Conservation (phyloP, 202 grass and related monocot genomes). For the Zoysia matrella region DNA sequence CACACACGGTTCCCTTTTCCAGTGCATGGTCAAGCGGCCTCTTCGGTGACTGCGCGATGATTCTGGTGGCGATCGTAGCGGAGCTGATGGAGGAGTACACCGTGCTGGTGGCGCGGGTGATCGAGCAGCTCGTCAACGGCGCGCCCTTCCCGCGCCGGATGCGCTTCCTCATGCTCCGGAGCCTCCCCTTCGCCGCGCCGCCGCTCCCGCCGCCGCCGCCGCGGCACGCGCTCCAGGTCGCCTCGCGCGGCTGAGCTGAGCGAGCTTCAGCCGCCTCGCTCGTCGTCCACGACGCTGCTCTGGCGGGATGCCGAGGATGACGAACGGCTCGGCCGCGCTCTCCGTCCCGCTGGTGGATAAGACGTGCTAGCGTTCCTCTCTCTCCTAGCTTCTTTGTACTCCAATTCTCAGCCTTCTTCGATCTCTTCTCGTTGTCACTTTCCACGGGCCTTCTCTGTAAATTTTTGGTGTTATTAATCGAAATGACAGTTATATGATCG, state of each 20-base stretch:
- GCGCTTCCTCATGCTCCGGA: slow-evolving; percentile 63
- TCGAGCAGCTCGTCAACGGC: slow-evolving; percentile 40
- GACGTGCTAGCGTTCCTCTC: not conserved
- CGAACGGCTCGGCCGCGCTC: not conserved
- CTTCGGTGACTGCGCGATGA: slow-evolving; percentile 24
- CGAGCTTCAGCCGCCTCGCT: not conserved
- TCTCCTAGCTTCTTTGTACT: not conserved
- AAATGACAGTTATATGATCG: not conserved
- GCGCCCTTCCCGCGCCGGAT: slow-evolving; percentile 9
- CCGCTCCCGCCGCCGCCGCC: slow-evolving; percentile 40
- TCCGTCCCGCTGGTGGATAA: not conserved
- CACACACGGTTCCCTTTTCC: not conserved
- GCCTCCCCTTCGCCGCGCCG: slow-evolving; percentile 52
- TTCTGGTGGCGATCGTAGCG: slow-evolving; percentile 63
- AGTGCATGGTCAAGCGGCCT: not conserved
- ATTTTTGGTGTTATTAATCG: not conserved
- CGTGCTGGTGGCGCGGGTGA: slow-evolving; percentile 53
- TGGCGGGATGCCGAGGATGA: not conserved
- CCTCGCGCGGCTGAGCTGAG: not conserved
- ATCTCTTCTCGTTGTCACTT: not conserved
- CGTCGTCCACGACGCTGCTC: not conserved
- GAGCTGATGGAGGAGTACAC: slow-evolving; percentile 74
- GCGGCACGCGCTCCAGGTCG: slow-evolving; percentile 42
- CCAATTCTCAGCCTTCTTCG: not conserved
- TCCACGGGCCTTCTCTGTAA: not conserved